A percentile compares a stretch with the other conserved stretches of the same genome.
These are phyloP conservation scores for Hericium alpestre DNA, from an alignment of 768 basidiomycete species.

Conservation along the genomic window DNA sequence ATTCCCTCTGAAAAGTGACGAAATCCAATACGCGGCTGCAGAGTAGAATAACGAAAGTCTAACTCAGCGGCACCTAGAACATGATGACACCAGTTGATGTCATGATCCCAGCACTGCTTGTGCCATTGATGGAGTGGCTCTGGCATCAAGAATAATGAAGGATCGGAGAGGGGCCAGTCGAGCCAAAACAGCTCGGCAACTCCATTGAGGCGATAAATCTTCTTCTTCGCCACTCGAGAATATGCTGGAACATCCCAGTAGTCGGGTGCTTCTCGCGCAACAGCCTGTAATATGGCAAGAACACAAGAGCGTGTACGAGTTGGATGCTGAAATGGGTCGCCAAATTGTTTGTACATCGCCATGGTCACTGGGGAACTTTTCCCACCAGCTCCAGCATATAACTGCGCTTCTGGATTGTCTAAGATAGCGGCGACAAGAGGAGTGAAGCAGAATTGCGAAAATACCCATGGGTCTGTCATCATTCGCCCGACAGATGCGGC, in stretches of 20 bases:
- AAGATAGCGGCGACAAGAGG: too few species aligned
- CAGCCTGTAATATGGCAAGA: too few species aligned
- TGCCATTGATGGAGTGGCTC: slow-evolving; percentile 31
- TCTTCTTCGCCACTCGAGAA: not conserved
- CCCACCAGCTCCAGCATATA: too few species aligned
- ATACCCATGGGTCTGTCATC: too few species aligned
- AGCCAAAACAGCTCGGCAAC: too few species aligned
- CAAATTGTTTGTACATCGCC: too few species aligned
- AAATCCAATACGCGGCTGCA: slow-evolving; percentile 27
- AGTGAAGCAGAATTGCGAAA: too few species aligned
- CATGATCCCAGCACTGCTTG: slow-evolving; percentile 29
- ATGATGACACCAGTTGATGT: slow-evolving; percentile 27
- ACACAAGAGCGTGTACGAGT: too few species aligned
- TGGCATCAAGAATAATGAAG: slow-evolving; percentile 3
- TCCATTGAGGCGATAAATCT: slow-evolving; percentile 1
- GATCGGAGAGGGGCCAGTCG: slow-evolving; percentile 1
- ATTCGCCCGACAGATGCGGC: too few species aligned
- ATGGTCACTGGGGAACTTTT: too few species aligned
- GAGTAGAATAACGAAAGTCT: slow-evolving; percentile 25
- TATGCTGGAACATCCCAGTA: not conserved
- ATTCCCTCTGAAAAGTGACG: slow-evolving; percentile 31
- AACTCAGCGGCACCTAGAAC: slow-evolving; percentile 23
- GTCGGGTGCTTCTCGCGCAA: not conserved
- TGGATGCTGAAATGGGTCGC: too few species aligned
- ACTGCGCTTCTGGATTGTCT: too few species aligned